phyloP scores from a whole-genome alignment of 257 asterid species.

The Oldenlandia corymbosa region DNA sequence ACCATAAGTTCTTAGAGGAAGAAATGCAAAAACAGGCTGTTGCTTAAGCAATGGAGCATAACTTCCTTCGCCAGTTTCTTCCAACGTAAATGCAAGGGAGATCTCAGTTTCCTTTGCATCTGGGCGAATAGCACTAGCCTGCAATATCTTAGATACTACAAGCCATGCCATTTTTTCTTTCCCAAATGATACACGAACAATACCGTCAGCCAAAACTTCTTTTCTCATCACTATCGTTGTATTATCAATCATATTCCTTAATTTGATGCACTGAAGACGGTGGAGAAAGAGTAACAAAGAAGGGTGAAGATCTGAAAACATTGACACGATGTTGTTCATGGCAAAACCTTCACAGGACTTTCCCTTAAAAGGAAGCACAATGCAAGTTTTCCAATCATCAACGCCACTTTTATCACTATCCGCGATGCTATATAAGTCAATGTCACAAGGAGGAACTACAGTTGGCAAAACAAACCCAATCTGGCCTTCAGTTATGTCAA shows the following conservation, averaged over 20 bases:
- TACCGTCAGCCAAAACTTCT: slow-evolving; percentile 65
- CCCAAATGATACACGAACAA: slow-evolving; percentile 68
- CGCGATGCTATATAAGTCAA: slow-evolving; percentile 41
- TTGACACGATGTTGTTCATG: slow-evolving; percentile 49
- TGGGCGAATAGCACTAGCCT: slow-evolving; percentile 50
- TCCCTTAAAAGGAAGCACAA: slow-evolving; percentile 75
- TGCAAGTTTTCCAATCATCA: slow-evolving; percentile 76
- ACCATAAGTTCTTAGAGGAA: slow-evolving; percentile 93
- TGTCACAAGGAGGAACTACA: slow-evolving; percentile 72
- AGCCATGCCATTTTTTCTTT: slow-evolving; percentile 79
- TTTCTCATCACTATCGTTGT: slow-evolving; percentile 69
- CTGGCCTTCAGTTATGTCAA: slow-evolving; percentile 84
- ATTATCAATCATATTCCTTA: slow-evolving; percentile 60
- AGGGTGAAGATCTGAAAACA: slow-evolving; percentile 93
- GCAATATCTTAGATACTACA: slow-evolving; percentile 66
- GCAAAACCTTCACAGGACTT: slow-evolving; percentile 2
- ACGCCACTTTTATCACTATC: slow-evolving; percentile 34
- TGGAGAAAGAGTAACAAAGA: slow-evolving; percentile 83
- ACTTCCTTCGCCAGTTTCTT: slow-evolving; percentile 48
- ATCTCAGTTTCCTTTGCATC: slow-evolving; percentile 70
- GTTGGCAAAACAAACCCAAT: slow-evolving; percentile 97
- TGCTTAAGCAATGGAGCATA: slow-evolving; percentile 61
- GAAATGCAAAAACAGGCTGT: slow-evolving; percentile 97
- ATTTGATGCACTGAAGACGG: slow-evolving; percentile 74
- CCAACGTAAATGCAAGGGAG: slow-evolving; percentile 77